A percentile compares a stretch with the other conserved stretches of the same genome.
Conservation (phyloP, 331 rosid species). For the Malus hybrid region DNA sequence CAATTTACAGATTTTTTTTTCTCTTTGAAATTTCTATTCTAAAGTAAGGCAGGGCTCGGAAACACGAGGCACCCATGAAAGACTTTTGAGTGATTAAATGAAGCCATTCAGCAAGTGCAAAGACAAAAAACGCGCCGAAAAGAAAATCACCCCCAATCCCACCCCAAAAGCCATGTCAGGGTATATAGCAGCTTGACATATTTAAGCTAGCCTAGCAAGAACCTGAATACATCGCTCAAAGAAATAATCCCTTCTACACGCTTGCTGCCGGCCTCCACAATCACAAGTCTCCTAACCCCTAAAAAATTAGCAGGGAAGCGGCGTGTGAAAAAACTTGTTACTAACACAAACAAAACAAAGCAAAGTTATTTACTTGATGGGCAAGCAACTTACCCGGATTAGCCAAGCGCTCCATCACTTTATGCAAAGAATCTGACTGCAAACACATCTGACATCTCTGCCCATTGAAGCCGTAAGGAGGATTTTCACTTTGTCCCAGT, state of each 20-base stretch:
- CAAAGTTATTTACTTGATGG: neutral
- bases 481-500: conserved; percentile 58
- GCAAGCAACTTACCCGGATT: conserved; percentile 45
- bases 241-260: conserved; percentile 90
- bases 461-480: conserved; percentile 43
- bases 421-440: conserved; percentile 85
- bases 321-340: neutral
- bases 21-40: conserved; percentile 42
- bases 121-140: conserved; percentile 17
- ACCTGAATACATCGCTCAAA: conserved; percentile 75
- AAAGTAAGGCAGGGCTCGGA: conserved; percentile 20
- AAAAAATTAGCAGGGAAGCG: conserved; percentile 4
- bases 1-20: conserved; percentile 38
- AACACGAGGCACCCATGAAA: conserved; percentile 16
- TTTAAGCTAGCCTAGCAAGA: conserved; percentile 60
- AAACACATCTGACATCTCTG: conserved; percentile 96
- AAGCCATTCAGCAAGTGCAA: conserved; percentile 14
- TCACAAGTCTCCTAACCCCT: conserved; percentile 83
- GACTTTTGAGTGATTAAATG: conserved; percentile 20
- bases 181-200: conserved; percentile 6
- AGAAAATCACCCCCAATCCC: conserved; percentile 24
- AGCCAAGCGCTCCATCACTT: conserved; percentile 92
- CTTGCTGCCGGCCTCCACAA: conserved; percentile 98
- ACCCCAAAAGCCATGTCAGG: conserved; percentile 18
- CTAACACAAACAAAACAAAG: neutral